phyloP scores from a whole-genome alignment of 805 yeast genomes.

The Hermanozyma aechmeae region DNA sequence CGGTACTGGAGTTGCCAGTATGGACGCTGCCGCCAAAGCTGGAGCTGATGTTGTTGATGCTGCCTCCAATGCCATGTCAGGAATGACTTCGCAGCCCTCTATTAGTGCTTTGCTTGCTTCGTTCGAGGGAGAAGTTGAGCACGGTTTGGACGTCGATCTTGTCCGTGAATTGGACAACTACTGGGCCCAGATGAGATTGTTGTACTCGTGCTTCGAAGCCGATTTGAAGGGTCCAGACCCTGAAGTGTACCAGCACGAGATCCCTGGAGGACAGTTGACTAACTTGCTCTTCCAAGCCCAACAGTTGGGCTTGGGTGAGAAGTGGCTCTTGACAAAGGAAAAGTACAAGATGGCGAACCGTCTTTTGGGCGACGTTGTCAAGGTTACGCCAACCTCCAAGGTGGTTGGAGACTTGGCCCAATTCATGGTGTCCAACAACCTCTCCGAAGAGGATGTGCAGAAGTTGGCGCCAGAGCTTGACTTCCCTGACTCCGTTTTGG shows the following conservation, averaged over 20 bases:
- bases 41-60: conserved; percentile 99
- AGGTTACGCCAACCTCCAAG: conserved; percentile 99
- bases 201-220: conserved; percentile 96
- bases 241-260: conserved; percentile 96
- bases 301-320: conserved; percentile 94
- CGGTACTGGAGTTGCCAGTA: conserved; percentile 97
- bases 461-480: conserved; percentile 85
- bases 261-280: conserved; percentile 99
- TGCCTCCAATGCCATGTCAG: conserved; percentile 95
- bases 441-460: conserved; percentile 75
- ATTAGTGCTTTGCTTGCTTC: conserved; percentile 89
- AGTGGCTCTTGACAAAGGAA: conserved; percentile 93
- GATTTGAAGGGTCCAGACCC: conserved; percentile 99
- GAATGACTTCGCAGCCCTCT: conserved; percentile 97
- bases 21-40: conserved; percentile 88
- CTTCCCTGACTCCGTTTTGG: conserved; percentile 97
- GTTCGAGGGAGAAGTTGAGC: conserved; percentile 73
- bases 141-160: conserved; percentile 56
- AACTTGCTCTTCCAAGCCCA: conserved; percentile 98
- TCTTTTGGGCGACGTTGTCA: conserved; percentile 91
- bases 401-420: conserved; percentile 99
- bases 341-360: conserved; percentile 88
- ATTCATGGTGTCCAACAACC: conserved; percentile 95
- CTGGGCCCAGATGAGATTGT: conserved; percentile 98
- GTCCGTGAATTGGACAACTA: conserved; percentile 84